These are phyloP conservation scores for Musa balbisiana DNA, from an alignment of 202 grass and related monocot genomes.

Conservation along the genomic window DNA sequence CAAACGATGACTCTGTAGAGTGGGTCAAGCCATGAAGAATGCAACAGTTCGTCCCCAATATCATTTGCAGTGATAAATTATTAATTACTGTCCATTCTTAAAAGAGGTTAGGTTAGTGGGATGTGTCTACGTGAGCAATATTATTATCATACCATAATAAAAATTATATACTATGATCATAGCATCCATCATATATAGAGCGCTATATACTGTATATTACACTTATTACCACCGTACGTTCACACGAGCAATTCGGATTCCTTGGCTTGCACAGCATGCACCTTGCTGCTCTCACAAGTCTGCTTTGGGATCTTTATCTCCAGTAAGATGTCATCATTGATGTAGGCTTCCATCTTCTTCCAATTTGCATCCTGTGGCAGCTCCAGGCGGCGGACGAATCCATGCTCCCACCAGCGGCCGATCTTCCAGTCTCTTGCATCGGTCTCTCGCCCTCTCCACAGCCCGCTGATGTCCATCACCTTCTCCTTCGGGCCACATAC, in stretches of 20 bases:
- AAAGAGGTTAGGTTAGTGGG: too few species aligned
- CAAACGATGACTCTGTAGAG: too few species aligned
- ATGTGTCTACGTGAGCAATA: too few species aligned
- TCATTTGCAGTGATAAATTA: too few species aligned
- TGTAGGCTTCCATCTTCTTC: conserved; percentile 61
- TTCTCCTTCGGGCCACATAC: conserved; percentile 48
- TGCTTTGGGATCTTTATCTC: conserved; percentile 78
- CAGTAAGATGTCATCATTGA: conserved; percentile 39
- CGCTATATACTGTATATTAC: too few species aligned
- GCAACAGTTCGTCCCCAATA: too few species aligned
- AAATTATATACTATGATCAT: too few species aligned
- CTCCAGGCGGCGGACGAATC: conserved; percentile 81
- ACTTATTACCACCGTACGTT: not conserved
- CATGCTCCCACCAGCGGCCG: conserved; percentile 83
- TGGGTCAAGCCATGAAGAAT: too few species aligned
- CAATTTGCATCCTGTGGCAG: conserved; percentile 63
- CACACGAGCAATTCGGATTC: not conserved
- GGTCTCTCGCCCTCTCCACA: conserved; percentile 39
- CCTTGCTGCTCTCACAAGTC: conserved; percentile 25
- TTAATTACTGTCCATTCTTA: too few species aligned
- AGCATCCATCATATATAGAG: too few species aligned
- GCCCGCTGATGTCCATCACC: conserved; percentile 84
- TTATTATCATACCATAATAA: too few species aligned
- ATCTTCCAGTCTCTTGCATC: conserved; percentile 64
- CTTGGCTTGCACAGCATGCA: not conserved